A percentile compares a stretch with the other conserved stretches of the same genome.
Conservation (phyloP, 805 yeast genomes). For the Saccharomycopsis fermentans region DNA sequence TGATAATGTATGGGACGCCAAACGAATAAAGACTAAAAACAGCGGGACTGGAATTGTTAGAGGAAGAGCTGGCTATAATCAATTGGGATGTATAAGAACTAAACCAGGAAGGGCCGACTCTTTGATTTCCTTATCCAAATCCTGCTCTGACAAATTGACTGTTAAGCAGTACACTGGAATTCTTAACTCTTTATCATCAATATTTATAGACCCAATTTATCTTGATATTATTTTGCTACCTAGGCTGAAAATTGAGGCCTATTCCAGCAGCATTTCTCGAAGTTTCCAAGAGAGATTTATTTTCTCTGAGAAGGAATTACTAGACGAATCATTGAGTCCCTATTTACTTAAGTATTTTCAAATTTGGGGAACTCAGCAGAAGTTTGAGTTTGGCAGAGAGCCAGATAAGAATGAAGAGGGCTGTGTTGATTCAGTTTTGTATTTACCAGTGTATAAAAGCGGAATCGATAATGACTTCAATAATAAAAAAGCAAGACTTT, state of each 20-base stretch:
- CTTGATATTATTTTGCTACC: slow-evolving; percentile 45
- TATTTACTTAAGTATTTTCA: slow-evolving; percentile 1
- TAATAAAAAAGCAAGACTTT: not conserved
- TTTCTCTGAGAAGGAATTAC: not conserved
- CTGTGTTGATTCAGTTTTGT: slow-evolving; percentile 11
- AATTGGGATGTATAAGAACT: slow-evolving; percentile 65
- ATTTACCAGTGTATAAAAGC: not conserved
- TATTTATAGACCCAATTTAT: slow-evolving; percentile 26
- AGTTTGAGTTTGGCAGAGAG: slow-evolving; percentile 2
- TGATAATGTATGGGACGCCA: not conserved
- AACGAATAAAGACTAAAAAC: not conserved
- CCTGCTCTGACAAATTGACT: slow-evolving; percentile 81
- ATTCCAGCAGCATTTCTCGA: slow-evolving; percentile 1
- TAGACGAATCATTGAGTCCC: not conserved
- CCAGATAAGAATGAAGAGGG: not conserved
- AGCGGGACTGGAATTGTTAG: slow-evolving; percentile 28
- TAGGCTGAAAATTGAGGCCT: slow-evolving; percentile 13
- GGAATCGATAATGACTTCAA: not conserved
- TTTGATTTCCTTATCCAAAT: slow-evolving; percentile 58
- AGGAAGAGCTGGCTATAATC: slow-evolving; percentile 53
- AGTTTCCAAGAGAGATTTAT: slow-evolving; percentile 9
- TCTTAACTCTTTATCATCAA: slow-evolving; percentile 35
- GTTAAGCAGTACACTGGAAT: slow-evolving; percentile 50
- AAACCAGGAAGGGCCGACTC: slow-evolving; percentile 91
- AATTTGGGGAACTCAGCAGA: slow-evolving; percentile 1